Base-by-base conservation (phyloP, 1,284 basidiomycete genomes). In the Naganishia sp. region DNA sequence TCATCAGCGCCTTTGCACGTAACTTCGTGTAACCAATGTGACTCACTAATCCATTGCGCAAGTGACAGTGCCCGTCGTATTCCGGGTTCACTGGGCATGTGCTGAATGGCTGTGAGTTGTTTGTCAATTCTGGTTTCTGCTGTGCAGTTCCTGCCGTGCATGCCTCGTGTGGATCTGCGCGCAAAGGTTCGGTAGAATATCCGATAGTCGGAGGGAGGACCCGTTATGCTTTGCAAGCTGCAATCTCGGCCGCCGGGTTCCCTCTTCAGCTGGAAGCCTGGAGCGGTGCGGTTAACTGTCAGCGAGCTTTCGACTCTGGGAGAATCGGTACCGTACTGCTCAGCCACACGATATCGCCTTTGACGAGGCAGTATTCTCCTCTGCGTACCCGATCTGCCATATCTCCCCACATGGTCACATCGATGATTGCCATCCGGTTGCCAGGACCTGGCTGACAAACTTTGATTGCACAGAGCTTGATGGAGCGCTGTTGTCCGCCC, bases 341-440 rank as follows among this genome's bases (percentile, higher is more conserved):
- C 15, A 66, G 41, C 65, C 65, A 66, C 18, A 66, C 57, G 11
- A 66, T 50, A 53, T 66, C 65, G 23, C 65, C 65, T 17, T 51
- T 58, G 17, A 54, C 45, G 7, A 66, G 43, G 4, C 52, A 31
- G 39, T 55, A 31, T 9, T 61, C 43, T 15, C 52, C 51, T 17
- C 31, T 32, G n/a, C 39, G 21, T 6, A 60, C 23, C 18, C 57
- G 43, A 41, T 60, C 65, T 42, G 58, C 43, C 32, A 66, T 32
- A 31, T 57, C 45, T 23, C 65, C 57, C 65, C 46, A 46, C 21
- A 53, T 25, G 23, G 51, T 13, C 10, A 54, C 50, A 52, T 66
- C 58, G 43, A 54, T 57, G 21, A 50, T 11, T 51, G 42, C 51
- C 51, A 60, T 54, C 11, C 50, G 15, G 15, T 10, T 25, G n/a